phyloP scores from a whole-genome alignment of 495 filamentous ascomycete species.

The Podospora tetraspora region DNA sequence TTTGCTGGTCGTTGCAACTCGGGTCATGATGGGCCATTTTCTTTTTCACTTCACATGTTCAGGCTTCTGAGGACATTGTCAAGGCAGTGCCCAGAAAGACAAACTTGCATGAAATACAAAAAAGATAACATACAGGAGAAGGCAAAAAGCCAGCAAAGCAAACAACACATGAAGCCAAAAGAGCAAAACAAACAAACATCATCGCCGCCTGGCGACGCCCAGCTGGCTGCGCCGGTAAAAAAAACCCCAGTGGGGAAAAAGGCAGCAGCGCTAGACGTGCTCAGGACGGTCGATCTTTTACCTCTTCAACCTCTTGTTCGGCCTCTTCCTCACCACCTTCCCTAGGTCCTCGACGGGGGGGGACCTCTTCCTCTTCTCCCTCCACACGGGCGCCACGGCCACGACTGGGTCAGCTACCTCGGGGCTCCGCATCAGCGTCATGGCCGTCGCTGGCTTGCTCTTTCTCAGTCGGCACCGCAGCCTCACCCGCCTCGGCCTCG shows the following conservation, averaged over 20 bases:
- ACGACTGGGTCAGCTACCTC: too few species aligned
- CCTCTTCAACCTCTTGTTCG: background rate
- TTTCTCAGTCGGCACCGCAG: too few species aligned
- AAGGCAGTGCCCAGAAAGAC: background rate
- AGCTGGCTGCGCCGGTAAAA: background rate
- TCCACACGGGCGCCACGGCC: too few species aligned
- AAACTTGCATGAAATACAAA: background rate
- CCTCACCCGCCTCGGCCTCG: too few species aligned
- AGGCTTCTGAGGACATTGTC: background rate
- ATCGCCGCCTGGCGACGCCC: background rate
- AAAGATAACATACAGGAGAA: background rate
- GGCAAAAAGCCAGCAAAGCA: background rate
- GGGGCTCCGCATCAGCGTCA: too few species aligned
- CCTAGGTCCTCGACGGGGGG: background rate
- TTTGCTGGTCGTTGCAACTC: background rate
- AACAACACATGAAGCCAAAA: too few species aligned
- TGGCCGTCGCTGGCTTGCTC: too few species aligned
- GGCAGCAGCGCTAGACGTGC: background rate
- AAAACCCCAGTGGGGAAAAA: background rate
- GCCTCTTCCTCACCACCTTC: background rate
- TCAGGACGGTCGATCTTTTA: background rate
- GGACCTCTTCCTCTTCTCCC: background rate
- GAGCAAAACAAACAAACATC: too few species aligned
- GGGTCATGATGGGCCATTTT: background rate
- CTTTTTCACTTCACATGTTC: background rate